phyloP scores from a whole-genome alignment of 2,329 filamentous ascomycete genomes.

The Aspergillus pseudoglaucus region DNA sequence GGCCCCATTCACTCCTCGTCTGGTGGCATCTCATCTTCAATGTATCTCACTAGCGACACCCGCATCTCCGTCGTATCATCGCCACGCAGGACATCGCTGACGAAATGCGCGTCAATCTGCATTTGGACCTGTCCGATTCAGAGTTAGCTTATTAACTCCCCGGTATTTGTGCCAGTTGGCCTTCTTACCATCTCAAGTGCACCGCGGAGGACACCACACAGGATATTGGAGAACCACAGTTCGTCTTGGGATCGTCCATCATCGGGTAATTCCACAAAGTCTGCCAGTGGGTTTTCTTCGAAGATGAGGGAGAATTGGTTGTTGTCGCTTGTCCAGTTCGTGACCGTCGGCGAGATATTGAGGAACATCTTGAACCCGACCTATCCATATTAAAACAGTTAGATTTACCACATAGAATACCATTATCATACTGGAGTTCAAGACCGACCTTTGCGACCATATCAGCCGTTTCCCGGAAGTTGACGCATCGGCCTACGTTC shows the following conservation, averaged over 20 bases:
- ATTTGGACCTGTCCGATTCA: slow-evolving; percentile 63
- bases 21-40: slow-evolving; percentile 94
- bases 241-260: slow-evolving; percentile 94
- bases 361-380: slow-evolving; percentile 99
- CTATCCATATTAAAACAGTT: slow-evolving; percentile 38
- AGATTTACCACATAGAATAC: background rate
- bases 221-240: slow-evolving; percentile 96
- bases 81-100: slow-evolving; percentile 84
- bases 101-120: slow-evolving; percentile 95
- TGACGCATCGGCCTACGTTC: slow-evolving; percentile 78
- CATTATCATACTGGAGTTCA: background rate
- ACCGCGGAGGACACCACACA: slow-evolving; percentile 86
- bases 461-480: slow-evolving; percentile 93
- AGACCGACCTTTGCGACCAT: slow-evolving; percentile 77
- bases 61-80: slow-evolving; percentile 98
- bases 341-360: slow-evolving; percentile 87
- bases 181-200: slow-evolving; percentile 81
- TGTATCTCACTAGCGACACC: slow-evolving; percentile 83
- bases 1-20: slow-evolving; percentile 71
- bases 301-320: slow-evolving; percentile 96
- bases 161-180: slow-evolving; percentile 5
- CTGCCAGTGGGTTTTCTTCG: slow-evolving; percentile 92
- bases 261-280: slow-evolving; percentile 95
- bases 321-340: slow-evolving; percentile 92
- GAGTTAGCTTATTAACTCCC: slow-evolving; percentile 13